Evolutionary conservation across 805 yeast species (phyloP).

Genomic region (Cyberlindnera amylophila): DNA sequence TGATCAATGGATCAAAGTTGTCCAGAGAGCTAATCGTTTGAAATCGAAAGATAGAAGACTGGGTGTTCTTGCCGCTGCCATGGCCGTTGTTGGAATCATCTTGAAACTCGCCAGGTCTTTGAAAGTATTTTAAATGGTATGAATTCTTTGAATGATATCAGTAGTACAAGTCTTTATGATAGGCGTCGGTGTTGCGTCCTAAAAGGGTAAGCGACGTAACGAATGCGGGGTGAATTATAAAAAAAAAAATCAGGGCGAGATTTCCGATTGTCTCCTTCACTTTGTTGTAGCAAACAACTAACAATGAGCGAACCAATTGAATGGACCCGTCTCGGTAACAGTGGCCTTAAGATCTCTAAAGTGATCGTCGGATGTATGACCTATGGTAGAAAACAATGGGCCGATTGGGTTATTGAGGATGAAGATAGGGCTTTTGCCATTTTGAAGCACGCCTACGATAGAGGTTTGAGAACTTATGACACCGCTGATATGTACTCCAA

Average conservation of each 20-base stretch:
- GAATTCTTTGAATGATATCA: too few species aligned
- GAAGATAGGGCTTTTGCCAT: conserved; percentile 43
- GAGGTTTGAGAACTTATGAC: conserved; percentile 46
- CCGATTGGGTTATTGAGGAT: conserved; percentile 43
- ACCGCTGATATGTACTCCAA: conserved; percentile 49
- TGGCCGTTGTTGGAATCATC: background rate
- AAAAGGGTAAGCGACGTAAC: too few species aligned
- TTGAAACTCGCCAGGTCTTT: too few species aligned
- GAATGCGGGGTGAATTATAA: too few species aligned
- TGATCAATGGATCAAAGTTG: conserved; percentile 44
- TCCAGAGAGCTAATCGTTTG: conserved; percentile 12
- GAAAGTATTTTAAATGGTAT: too few species aligned
- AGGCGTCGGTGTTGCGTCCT: too few species aligned
- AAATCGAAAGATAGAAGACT: conserved; percentile 8
- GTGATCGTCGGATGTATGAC: conserved; percentile 55
- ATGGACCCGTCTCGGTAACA: conserved; percentile 33
- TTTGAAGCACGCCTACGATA: conserved; percentile 44
- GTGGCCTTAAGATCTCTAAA: conserved; percentile 48
- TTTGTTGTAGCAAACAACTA: too few species aligned
- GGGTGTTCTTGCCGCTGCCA: conserved; percentile 5
- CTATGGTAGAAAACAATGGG: conserved; percentile 42
- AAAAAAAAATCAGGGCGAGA: too few species aligned
- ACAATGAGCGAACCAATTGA: conserved; percentile 2
- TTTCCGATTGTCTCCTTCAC: too few species aligned
- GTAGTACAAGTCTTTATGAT: too few species aligned